Conservation (phyloP, 139 green algal genomes). For the Coccomyxa sp. region DNA sequence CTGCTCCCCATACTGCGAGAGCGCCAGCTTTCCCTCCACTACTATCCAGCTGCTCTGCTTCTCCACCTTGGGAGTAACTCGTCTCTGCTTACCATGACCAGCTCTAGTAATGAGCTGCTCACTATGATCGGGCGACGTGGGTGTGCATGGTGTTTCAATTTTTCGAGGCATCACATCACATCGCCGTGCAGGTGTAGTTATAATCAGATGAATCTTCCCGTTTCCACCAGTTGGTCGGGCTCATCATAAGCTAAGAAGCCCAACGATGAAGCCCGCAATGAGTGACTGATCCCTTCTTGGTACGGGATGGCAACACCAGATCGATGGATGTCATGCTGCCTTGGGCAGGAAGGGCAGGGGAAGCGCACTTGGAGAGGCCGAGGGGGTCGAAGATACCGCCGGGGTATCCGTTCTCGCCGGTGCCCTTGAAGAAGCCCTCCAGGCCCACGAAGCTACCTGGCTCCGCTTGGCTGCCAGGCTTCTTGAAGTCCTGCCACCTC, state of each 20-base stretch:
- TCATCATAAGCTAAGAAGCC: neutral
- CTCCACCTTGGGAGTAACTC: neutral
- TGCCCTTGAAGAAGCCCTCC: slow-evolving; percentile 44
- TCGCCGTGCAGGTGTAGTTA: too few relatives aligned
- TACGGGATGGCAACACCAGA: neutral
- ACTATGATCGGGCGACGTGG: neutral
- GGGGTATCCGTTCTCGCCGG: slow-evolving; percentile 65
- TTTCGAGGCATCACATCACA: too few relatives aligned
- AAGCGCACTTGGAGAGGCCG: slow-evolving; percentile 47
- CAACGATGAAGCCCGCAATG: neutral
- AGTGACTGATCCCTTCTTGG: neutral
- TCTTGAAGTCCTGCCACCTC: slow-evolving; percentile 77
- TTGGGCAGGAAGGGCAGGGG: neutral
- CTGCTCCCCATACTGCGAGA: neutral
- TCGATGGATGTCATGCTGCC: neutral
- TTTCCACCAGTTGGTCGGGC: neutral
- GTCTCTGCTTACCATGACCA: too few relatives aligned
- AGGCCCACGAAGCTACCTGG: slow-evolving; percentile 64
- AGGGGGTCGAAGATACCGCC: slow-evolving; percentile 74
- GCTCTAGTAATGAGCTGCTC: neutral
- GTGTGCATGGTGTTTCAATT: too few relatives aligned
- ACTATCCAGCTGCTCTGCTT: neutral
- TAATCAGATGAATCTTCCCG: neutral
- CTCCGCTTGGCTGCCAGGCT: slow-evolving; percentile 71
- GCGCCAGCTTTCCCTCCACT: neutral